Evolutionary conservation across 352 stramenopile species (phyloP), one percentile per base, ranked within the genome.

Genomic region (Aphanomyces euteiches): DNA sequence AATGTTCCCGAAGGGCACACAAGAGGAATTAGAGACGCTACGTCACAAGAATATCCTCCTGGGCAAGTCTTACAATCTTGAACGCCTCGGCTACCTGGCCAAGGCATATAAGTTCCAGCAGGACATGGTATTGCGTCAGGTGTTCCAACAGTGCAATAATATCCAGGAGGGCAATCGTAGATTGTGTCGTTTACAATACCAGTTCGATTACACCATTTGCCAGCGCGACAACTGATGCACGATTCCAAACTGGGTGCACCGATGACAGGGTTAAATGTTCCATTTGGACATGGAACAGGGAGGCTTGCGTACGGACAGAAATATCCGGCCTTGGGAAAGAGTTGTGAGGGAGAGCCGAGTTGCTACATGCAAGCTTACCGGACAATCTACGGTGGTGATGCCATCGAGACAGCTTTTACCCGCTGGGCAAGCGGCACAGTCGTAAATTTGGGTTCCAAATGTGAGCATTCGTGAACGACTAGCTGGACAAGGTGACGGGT

Each of bases 401-500:
- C 89, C 88, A 21, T 87, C 79, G 4, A 84, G 75, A 54, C 93
- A 98, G 47, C 82, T 96, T 73, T 87, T 94, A 5, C 93, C 92
- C 13, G 84, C 82, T n/a, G 87, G 81, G 73, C 92, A 98, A 6
- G 75, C 75, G 0, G 78, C 84, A 45, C 87, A 92, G 60, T 92
- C 84, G n/a, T 80, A 78, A 15, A 86, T 38, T 15, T 76, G 80
- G 38, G 78, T 73, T 0, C 78, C 83, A n/a, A 84, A 74, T 0
- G 74, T 82, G 50, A 87, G 74, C 1, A 91, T 56, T 0, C 82
- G 74, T 45, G 86, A 85, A 3, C 79, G 82, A 5, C 78, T 81
- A 34, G 79, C 86, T 7, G 81, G 81, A 28, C 84, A 96, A 0
- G 87, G 79, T 50, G 88, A 75, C 8, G 87, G 87, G 67, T 90